A percentile compares a stretch with the other conserved stretches of the same genome.
phyloP scores from a whole-genome alignment of 2,329 filamentous ascomycete species.

The Pseudogymnoascus sp. region DNA sequence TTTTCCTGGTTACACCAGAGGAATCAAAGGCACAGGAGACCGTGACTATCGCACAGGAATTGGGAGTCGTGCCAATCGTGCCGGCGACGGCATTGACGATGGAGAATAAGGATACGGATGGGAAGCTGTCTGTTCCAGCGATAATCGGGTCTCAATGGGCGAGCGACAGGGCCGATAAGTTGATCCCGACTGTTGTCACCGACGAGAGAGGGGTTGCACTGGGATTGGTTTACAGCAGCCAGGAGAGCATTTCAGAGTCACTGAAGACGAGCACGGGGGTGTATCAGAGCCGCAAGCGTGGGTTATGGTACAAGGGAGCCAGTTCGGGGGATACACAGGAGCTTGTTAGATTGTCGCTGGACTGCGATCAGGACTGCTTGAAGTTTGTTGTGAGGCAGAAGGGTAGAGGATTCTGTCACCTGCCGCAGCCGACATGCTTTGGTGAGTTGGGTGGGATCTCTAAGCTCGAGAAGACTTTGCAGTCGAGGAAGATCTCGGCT shows the following conservation, averaged over 20 bases:
- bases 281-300: slow-evolving; percentile 92
- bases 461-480: slow-evolving; percentile 77
- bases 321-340: slow-evolving; percentile 92
- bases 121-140: slow-evolving; percentile 56
- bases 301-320: slow-evolving; percentile 93
- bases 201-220: slow-evolving; percentile 79
- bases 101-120: slow-evolving; percentile 47
- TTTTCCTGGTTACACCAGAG: slow-evolving; percentile 21
- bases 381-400: slow-evolving; percentile 85
- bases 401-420: slow-evolving; percentile 85
- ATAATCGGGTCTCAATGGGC: slow-evolving; percentile 67
- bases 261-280: slow-evolving; percentile 66
- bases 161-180: slow-evolving; percentile 72
- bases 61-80: slow-evolving; percentile 59
- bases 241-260: slow-evolving; percentile 81
- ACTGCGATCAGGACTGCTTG: slow-evolving; percentile 90
- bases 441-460: slow-evolving; percentile 74
- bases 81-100: slow-evolving; percentile 62
- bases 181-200: slow-evolving; percentile 84
- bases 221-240: slow-evolving; percentile 89
- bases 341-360: slow-evolving; percentile 71
- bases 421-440: slow-evolving; percentile 88
- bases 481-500: slow-evolving; percentile 71
- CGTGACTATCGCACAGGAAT: slow-evolving; percentile 19
- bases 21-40: slow-evolving; percentile 14